These are phyloP conservation scores for Tulasnella sp. DNA, from an alignment of 768 basidiomycete species.

Conservation along the genomic window DNA sequence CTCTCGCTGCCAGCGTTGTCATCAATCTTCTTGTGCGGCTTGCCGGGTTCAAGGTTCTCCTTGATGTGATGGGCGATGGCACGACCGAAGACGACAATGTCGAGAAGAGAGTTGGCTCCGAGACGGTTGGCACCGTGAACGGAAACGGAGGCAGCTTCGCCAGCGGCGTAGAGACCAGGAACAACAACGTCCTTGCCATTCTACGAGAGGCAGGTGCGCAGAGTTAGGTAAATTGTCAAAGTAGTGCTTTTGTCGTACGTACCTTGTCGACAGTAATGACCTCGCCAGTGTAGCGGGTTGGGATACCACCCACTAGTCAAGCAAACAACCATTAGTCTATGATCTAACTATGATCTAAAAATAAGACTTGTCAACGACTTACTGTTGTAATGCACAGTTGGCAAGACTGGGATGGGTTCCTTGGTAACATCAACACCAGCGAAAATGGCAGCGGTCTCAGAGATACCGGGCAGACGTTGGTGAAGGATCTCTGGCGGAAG, in stretches of 20 bases:
- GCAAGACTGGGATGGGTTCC: slow-evolving; percentile 96
- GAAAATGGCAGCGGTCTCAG: slow-evolving; percentile 98
- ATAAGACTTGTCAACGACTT: slow-evolving; percentile 26
- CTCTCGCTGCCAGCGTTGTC: slow-evolving; percentile 76
- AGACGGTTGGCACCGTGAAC: slow-evolving; percentile 99
- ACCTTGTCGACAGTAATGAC: slow-evolving; percentile 75
- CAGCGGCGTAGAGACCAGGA: slow-evolving; percentile 95
- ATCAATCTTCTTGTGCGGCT: slow-evolving; percentile 78
- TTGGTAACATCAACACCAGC: slow-evolving; percentile 98
- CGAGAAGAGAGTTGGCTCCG: slow-evolving; percentile 96
- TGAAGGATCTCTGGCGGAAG: slow-evolving; percentile 90
- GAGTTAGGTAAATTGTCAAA: neutral
- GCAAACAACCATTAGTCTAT: slow-evolving; percentile 19
- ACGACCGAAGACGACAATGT: slow-evolving; percentile 98
- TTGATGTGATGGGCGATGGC: slow-evolving; percentile 98
- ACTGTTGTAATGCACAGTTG: slow-evolving; percentile 99
- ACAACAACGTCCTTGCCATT: slow-evolving; percentile 89
- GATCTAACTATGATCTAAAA: neutral
- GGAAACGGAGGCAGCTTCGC: slow-evolving; percentile 97
- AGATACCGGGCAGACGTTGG: slow-evolving; percentile 96
- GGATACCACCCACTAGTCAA: slow-evolving; percentile 92
- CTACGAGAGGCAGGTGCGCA: slow-evolving; percentile 18
- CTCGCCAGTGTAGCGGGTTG: slow-evolving; percentile 96
- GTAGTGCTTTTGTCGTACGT: slow-evolving; percentile 5
- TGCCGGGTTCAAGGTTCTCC: slow-evolving; percentile 79